Evolutionary conservation across 2,329 filamentous ascomycete species (phyloP), one percentile per base, ranked within the genome.

Genomic region (Tympanopsis confertula): DNA sequence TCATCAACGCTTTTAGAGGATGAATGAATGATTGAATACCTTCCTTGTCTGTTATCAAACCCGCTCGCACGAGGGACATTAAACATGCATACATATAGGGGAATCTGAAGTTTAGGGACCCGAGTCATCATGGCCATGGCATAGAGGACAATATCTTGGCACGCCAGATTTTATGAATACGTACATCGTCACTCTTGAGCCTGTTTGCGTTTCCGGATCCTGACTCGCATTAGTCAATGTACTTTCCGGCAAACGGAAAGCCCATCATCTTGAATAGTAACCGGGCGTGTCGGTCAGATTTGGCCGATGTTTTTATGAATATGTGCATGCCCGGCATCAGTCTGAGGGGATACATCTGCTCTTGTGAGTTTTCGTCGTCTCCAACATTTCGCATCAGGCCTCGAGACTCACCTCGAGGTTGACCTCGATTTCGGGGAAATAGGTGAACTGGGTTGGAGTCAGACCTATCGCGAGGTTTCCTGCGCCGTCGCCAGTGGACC

Each of bases 361-460:
- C n/a, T n/a, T n/a, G n/a, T n/a, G n/a, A n/a, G n/a, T n/a, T n/a
- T n/a, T n/a, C n/a, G n/a, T n/a, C n/a, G n/a, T n/a, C n/a, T n/a
- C n/a, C n/a, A n/a, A n/a, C 62, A 76, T 70, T 69, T 78, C 36
- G 4, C 19, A 18, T 3, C 13, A 29, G 19, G 4, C 19, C 5
- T 7, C 22, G 7, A n/a, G 22, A 72, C 84, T 71, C 63, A 94
- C 86, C 62, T 94, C 86, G 54, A 91, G 94, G 65, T 94, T 95
- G 50, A 86, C 77, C 60, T 95, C 88, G 35, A 98, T 75, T 65
- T 98, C 91, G 0, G 91, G 91, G 62, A 95, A 98, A 46, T 85
- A 66, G 37, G 82, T 77, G 50, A 94, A 77, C 47, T 82, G 76
- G 41, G 86, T 79, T 4, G 80, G 69, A 13, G 70, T 71, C 49